Evolutionary conservation across 208 protist genomes (phyloP), one percentile per base, ranked within the genome.

Genomic region (Leishmania arabica): DNA sequence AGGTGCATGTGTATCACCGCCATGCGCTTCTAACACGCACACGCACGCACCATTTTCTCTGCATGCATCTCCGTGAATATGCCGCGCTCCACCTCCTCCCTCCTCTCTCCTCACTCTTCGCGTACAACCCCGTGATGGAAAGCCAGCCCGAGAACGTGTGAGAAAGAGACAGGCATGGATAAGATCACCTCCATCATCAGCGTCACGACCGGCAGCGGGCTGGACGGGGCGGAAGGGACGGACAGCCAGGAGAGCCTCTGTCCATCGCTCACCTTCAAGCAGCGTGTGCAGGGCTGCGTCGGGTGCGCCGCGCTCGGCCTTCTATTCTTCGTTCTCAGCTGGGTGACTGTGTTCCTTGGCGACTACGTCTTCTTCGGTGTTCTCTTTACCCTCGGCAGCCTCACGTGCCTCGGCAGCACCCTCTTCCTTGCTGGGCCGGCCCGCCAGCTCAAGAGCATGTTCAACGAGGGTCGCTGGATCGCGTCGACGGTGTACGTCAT

Each of bases 391-490:
- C 64, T 97, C 17, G 90, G 87, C 37, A 97, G 92, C 78, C 31
- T 96, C 21, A 62, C 73, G 65, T 69, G 88, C 45, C 88, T 98
- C 31, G 82, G 69, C 27, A 77, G 93, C 47, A 91, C 89, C 24
- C 84, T 96, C 47, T 98, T 98, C 80, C 91, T 98, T 53, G 89
- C 91, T 1, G 92, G 93, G 0, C 95, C 95, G 13, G 69, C 89
- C 47, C 83, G 84, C 31, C 95, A 98, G 75, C 34, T 95, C 24
- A 93, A 91, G 83, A 88, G 76, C 65, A 98, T 98, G 94, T 98
- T 95, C 72, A 85, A 77, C 54, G 90, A 95, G 74, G 87, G 78
- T 24, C 92, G 95, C 56, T 94, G 92, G 88, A 90, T 97, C 47
- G 94, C 92, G 0, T 91, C 93, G 34, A 75, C 72, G 8, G 86